Evolutionary conservation across 768 basidiomycete genomes (phyloP).

Genomic region (Daedalea quercina): DNA sequence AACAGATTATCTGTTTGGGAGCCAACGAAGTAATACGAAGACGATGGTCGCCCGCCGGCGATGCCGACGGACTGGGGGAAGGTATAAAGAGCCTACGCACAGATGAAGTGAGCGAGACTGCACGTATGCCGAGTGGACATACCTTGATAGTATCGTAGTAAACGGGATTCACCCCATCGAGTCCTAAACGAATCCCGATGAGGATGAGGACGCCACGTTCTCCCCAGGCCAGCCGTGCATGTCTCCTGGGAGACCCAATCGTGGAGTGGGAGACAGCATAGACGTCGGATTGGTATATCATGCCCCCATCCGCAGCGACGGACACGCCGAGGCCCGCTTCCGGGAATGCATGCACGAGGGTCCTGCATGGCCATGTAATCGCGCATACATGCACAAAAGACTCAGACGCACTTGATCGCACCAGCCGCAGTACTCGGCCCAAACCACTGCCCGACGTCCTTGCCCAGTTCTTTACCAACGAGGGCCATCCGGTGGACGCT

Average conservation of each 20-base stretch:
- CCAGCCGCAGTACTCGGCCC: constrained; percentile 97
- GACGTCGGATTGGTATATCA: constrained; percentile 81
- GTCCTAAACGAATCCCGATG: constrained; percentile 78
- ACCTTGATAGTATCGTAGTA: constrained; percentile 87
- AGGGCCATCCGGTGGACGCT: constrained; percentile 95
- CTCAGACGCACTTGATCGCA: constrained; percentile 66
- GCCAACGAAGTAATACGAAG: constrained; percentile 97
- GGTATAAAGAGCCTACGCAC: constrained; percentile 69
- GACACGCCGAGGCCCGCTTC: constrained; percentile 77
- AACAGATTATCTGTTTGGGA: constrained; percentile 84
- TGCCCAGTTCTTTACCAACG: constrained; percentile 91
- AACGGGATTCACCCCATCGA: constrained; percentile 92
- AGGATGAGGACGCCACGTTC: constrained; percentile 79
- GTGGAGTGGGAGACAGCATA: constrained; percentile 57
- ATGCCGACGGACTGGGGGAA: constrained; percentile 97
- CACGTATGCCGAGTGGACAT: constrained; percentile 6
- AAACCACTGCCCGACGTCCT: constrained; percentile 96
- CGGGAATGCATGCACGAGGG: constrained; percentile 72
- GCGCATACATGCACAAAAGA: neutral
- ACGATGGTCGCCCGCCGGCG: constrained; percentile 93
- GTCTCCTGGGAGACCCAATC: constrained; percentile 21
- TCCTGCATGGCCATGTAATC: constrained; percentile 33
- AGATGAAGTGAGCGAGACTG: neutral
- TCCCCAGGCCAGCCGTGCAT: constrained; percentile 51
- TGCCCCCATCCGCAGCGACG: constrained; percentile 65